These are phyloP conservation scores for Aquilaria sinensis DNA, from an alignment of 345 rosid genomes.

Conservation along the genomic window DNA sequence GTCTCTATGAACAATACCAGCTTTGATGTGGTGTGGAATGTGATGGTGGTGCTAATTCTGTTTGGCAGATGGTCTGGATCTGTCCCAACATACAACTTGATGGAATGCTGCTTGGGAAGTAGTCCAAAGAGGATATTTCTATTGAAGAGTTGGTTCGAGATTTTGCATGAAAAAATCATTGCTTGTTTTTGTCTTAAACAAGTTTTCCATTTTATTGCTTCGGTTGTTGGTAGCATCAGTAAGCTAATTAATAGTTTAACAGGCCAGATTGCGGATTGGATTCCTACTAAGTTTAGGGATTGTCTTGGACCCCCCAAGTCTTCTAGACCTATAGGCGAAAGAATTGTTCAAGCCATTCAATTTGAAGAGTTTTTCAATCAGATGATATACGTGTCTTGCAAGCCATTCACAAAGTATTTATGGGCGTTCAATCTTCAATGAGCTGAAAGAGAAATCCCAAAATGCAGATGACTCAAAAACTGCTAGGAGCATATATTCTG, in stretches of 20 bases:
- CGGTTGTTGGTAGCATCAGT: too few species aligned
- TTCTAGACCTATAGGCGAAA: too few species aligned
- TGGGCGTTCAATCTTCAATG: conserved; percentile 47
- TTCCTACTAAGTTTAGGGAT: neutral
- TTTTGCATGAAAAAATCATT: neutral
- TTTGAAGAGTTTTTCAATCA: conserved; percentile 29
- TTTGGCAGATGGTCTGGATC: conserved; percentile 52
- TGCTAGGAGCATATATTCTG: conserved; percentile 37
- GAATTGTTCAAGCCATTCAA: conserved; percentile 11
- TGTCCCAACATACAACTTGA: conserved; percentile 39
- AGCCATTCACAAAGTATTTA: conserved; percentile 36
- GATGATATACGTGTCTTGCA: conserved; percentile 23
- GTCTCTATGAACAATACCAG: neutral
- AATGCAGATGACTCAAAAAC: conserved; percentile 32
- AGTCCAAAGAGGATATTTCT: conserved; percentile 21
- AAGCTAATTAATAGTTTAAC: neutral
- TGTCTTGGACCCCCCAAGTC: too few species aligned
- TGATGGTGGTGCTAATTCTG: conserved; percentile 20
- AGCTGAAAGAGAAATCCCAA: conserved; percentile 30
- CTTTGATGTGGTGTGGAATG: conserved; percentile 3
- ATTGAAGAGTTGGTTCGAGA: conserved; percentile 11
- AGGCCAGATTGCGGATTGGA: neutral
- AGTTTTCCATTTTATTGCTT: neutral
- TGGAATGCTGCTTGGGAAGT: conserved; percentile 35
- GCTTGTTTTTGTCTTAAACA: neutral